Evolutionary conservation across 2,329 filamentous ascomycete species (phyloP).

Genomic region (Fusarium burgessii): DNA sequence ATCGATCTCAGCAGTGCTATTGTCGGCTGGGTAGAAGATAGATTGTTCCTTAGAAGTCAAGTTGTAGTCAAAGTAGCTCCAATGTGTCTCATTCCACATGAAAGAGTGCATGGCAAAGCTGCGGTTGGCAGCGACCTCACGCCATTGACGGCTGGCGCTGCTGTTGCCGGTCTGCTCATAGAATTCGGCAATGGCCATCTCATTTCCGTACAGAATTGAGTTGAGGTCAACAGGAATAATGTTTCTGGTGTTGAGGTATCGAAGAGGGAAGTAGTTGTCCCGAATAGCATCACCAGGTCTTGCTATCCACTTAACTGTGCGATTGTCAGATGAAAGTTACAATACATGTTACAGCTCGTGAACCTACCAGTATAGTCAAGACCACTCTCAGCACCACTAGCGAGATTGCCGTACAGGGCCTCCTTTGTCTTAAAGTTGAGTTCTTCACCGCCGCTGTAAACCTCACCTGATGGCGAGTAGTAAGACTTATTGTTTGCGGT

Average conservation of each 20-base stretch:
- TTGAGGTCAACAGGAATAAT: conserved; percentile 75
- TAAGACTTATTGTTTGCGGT: conserved; percentile 75
- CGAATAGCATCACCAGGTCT: conserved; percentile 68
- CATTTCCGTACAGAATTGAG: conserved; percentile 75
- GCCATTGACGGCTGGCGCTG: conserved; percentile 63
- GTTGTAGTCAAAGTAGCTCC: conserved; percentile 78
- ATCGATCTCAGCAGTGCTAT: conserved; percentile 51
- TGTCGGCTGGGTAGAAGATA: conserved; percentile 64
- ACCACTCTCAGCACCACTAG: conserved; percentile 73
- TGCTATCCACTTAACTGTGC: conserved; percentile 65
- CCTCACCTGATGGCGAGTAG: conserved; percentile 67
- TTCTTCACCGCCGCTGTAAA: conserved; percentile 64
- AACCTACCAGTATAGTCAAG: conserved; percentile 67
- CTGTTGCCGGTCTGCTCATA: conserved; percentile 63
- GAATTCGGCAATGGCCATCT: conserved; percentile 69
- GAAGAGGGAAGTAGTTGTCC: conserved; percentile 74
- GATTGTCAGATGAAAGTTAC: neutral
- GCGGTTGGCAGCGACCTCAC: conserved; percentile 61
- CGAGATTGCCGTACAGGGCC: conserved; percentile 70
- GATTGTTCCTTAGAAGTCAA: conserved; percentile 68
- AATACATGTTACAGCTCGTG: neutral
- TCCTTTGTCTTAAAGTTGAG: conserved; percentile 66
- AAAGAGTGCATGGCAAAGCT: conserved; percentile 72
- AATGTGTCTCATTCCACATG: conserved; percentile 73
- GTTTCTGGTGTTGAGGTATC: conserved; percentile 69